A percentile compares a stretch with the other conserved stretches of the same genome.
Evolutionary conservation across 805 yeast genomes (phyloP).

Genomic region (Ogataea philodendri): DNA sequence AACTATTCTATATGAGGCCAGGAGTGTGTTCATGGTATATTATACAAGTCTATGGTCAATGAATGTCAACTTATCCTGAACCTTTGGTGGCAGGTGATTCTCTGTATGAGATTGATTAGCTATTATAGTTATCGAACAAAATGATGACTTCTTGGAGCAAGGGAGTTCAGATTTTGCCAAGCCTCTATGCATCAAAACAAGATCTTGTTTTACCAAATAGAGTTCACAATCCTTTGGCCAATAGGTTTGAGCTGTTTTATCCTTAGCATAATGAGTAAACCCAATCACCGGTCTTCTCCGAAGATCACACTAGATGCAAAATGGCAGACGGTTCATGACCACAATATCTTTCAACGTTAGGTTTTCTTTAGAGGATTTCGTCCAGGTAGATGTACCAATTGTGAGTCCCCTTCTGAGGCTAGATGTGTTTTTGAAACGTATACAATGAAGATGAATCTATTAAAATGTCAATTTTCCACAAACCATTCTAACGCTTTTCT

Average conservation of each 20-base stretch:
- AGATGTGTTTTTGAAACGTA: slow-evolving; percentile 24
- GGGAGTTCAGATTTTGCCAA: slow-evolving; percentile 7
- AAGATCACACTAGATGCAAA: slow-evolving; percentile 11
- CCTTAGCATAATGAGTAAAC: slow-evolving; percentile 22
- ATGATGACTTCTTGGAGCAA: slow-evolving; percentile 13
- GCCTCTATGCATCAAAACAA: slow-evolving; percentile 9
- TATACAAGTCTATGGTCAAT: too few relatives aligned
- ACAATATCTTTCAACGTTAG: slow-evolving; percentile 36
- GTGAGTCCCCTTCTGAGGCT: slow-evolving; percentile 38
- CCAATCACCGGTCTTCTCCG: slow-evolving; percentile 13
- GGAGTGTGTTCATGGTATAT: too few relatives aligned
- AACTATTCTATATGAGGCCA: too few relatives aligned
- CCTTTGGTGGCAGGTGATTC: too few relatives aligned
- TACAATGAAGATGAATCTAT: slow-evolving; percentile 25
- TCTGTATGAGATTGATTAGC: too few relatives aligned
- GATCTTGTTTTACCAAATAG: slow-evolving; percentile 14
- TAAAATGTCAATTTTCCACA: slow-evolving; percentile 21
- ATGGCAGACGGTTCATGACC: slow-evolving; percentile 20
- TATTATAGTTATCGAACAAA: slow-evolving; percentile 1
- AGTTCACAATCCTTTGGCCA: slow-evolving; percentile 25
- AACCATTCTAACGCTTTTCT: slow-evolving; percentile 25
- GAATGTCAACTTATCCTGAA: too few relatives aligned
- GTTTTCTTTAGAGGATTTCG: slow-evolving; percentile 37
- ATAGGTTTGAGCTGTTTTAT: slow-evolving; percentile 22
- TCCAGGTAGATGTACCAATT: slow-evolving; percentile 44